These are phyloP conservation scores for Fusarium foetens DNA, from an alignment of 2,329 filamentous ascomycete species.

Conservation along the genomic window DNA sequence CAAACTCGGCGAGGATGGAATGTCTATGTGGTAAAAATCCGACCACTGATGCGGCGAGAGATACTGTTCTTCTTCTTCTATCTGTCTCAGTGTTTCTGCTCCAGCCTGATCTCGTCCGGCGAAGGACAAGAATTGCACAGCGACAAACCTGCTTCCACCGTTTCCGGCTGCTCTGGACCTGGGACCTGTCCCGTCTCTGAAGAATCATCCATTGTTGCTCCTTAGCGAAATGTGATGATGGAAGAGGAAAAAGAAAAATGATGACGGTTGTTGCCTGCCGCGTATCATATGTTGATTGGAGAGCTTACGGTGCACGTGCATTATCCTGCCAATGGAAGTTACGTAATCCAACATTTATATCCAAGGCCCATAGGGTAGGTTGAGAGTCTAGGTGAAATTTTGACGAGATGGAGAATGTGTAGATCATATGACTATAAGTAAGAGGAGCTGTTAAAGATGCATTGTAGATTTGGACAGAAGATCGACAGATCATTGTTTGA, in stretches of 20 bases:
- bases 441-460: accelerated
- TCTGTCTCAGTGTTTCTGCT: background rate
- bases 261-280: background rate
- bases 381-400: background rate
- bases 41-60: background rate
- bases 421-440: background rate
- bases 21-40: background rate
- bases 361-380: background rate
- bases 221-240: background rate
- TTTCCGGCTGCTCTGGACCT: background rate
- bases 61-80: background rate
- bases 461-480: accelerated
- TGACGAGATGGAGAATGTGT: background rate
- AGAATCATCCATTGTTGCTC: background rate
- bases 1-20: background rate
- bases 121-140: background rate
- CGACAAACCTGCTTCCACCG: background rate
- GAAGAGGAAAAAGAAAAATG: background rate
- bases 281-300: background rate
- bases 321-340: background rate
- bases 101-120: background rate
- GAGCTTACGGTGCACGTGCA: background rate
- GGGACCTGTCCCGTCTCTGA: no score
- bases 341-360: background rate
- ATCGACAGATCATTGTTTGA: background rate